Conservation (phyloP, 768 basidiomycete species). For the Kwoniella sp. region DNA sequence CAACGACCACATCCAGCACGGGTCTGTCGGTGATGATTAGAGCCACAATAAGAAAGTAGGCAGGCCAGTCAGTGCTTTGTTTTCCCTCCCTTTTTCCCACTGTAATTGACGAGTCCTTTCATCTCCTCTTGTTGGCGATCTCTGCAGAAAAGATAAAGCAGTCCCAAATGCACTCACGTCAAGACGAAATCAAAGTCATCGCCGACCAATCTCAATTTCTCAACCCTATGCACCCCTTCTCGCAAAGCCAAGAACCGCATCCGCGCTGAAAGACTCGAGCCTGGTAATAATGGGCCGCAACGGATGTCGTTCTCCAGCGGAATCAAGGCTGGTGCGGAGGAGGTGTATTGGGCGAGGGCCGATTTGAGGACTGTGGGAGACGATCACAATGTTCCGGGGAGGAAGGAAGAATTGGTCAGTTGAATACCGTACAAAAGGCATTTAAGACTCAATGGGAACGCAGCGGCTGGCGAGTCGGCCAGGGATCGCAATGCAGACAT, state of each 20-base stretch:
- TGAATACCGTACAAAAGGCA: not conserved
- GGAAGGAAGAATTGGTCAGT: too few species aligned
- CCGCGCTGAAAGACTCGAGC: slow-evolving; percentile 38
- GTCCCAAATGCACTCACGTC: slow-evolving; percentile 33
- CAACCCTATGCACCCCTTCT: slow-evolving; percentile 45
- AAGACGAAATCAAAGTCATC: slow-evolving; percentile 38
- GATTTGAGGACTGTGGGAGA: slow-evolving; percentile 32
- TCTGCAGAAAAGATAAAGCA: too few species aligned
- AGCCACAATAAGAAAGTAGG: too few species aligned
- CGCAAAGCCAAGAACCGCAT: slow-evolving; percentile 47
- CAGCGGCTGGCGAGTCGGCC: not conserved
- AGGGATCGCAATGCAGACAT: too few species aligned
- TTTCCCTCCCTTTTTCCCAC: too few species aligned
- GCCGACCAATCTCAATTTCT: slow-evolving; percentile 35
- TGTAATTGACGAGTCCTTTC: too few species aligned
- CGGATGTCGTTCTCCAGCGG: slow-evolving; percentile 53
- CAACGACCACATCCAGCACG: slow-evolving; percentile 46
- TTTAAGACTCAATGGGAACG: too few species aligned
- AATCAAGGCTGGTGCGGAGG: slow-evolving; percentile 41
- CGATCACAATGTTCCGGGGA: too few species aligned
- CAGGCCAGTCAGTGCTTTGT: too few species aligned
- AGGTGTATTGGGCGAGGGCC: slow-evolving; percentile 20
- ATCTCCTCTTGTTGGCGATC: too few species aligned
- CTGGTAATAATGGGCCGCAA: slow-evolving; percentile 52
- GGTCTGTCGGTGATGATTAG: slow-evolving; percentile 26